Conservation (phyloP, 768 basidiomycete genomes). For the Fistulinella prunicolor region DNA sequence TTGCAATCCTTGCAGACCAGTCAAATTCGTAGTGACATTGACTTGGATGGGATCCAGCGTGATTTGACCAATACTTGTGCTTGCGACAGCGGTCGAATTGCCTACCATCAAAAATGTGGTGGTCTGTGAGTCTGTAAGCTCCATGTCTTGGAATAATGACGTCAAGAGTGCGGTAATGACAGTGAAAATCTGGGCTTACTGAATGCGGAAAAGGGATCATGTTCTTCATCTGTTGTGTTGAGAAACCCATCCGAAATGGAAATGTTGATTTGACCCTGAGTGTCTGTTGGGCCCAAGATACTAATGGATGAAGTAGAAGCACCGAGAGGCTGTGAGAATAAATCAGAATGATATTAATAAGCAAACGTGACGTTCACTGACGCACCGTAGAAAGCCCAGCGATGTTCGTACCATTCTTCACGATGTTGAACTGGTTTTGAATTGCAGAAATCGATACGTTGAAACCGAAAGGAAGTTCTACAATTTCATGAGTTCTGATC, state of each 20-base stretch:
- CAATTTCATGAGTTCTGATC: background rate
- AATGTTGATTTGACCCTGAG: conserved; percentile 63
- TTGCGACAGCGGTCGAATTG: conserved; percentile 56
- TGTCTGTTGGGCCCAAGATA: conserved; percentile 51
- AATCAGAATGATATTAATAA: background rate
- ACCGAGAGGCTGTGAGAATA: conserved; percentile 47
- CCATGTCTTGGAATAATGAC: conserved; percentile 40
- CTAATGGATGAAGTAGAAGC: conserved; percentile 60
- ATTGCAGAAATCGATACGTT: conserved; percentile 55
- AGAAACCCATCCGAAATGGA: conserved; percentile 54
- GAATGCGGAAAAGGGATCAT: conserved; percentile 54
- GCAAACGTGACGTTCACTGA: background rate
- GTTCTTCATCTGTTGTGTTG: conserved; percentile 44
- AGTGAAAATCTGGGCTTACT: conserved; percentile 38
- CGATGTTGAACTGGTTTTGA: conserved; percentile 62
- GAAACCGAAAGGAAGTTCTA: conserved; percentile 74
- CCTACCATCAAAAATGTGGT: conserved; percentile 59
- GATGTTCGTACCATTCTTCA: conserved; percentile 48
- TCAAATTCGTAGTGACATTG: conserved; percentile 59
- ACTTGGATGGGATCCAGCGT: conserved; percentile 71
- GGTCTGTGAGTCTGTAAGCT: conserved; percentile 49
- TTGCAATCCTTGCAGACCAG: conserved; percentile 60
- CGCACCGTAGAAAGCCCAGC: conserved; percentile 59
- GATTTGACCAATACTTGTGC: conserved; percentile 59
- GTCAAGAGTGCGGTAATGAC: background rate